Conservation (phyloP, 2,329 filamentous ascomycete genomes). For the Exophiala aquamarina region DNA sequence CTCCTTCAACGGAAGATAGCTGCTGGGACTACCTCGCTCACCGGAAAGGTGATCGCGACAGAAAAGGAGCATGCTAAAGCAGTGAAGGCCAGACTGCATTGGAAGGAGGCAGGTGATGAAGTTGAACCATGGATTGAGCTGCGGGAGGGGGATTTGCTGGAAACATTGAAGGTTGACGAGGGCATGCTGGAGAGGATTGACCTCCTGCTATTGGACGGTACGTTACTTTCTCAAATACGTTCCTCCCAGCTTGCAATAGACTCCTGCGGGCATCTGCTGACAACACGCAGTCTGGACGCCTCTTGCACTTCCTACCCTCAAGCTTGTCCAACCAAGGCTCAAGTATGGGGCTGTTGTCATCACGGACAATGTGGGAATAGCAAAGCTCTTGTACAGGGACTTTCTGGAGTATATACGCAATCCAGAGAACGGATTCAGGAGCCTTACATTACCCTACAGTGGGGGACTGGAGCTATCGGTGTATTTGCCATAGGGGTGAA, state of each 20-base stretch:
- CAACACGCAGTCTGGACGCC: constrained; percentile 37
- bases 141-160: constrained; percentile 39
- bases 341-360: constrained; percentile 38
- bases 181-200: constrained; percentile 31
- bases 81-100: constrained; percentile 33
- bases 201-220: constrained; percentile 36
- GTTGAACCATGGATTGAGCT: constrained; percentile 38
- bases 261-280: too few species aligned
- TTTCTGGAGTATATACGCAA: constrained; percentile 31
- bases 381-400: constrained; percentile 33
- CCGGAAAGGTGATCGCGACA: constrained; percentile 38
- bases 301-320: constrained; percentile 39
- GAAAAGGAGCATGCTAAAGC: constrained; percentile 40
- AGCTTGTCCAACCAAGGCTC: constrained; percentile 35
- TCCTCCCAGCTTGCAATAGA: neutral
- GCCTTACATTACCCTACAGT: constrained; percentile 48
- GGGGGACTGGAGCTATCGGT: constrained; percentile 50
- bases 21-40: too few species aligned
- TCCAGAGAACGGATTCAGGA: constrained; percentile 50
- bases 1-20: too few species aligned
- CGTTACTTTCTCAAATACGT: constrained; percentile 13
- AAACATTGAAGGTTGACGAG: constrained; percentile 37
- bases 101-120: constrained; percentile 34
- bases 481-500: too few species aligned
- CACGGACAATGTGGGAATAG: constrained; percentile 38